phyloP scores from a whole-genome alignment of 78 protist genomes.

The Dictyostelium brefeldianum region DNA sequence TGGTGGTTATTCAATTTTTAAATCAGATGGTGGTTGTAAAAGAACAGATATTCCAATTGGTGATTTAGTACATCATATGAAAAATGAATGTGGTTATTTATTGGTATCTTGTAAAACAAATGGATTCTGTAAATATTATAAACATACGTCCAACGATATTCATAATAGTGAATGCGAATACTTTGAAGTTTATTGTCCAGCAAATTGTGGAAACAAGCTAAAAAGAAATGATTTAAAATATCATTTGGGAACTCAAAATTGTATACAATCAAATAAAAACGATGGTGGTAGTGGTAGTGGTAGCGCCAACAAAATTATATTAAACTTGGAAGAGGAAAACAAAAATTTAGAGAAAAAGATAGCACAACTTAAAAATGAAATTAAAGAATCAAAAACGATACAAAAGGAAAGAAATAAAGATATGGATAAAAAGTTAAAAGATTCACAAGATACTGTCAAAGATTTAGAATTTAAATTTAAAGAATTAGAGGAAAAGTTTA shows the following conservation, averaged over 20 bases:
- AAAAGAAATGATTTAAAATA: neutral
- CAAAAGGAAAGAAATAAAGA: neutral
- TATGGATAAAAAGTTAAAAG: neutral
- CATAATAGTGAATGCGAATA: neutral
- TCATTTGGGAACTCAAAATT: neutral
- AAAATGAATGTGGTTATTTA: conserved; percentile 1
- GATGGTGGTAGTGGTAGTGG: neutral
- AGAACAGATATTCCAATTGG: neutral
- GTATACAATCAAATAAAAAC: neutral
- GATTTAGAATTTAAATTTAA: neutral
- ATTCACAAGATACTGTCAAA: neutral
- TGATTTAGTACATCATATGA: neutral
- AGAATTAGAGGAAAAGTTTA: neutral
- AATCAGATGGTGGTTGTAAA: neutral
- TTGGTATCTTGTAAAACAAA: neutral
- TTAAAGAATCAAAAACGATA: neutral
- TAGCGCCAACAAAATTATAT: neutral
- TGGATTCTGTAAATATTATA: neutral
- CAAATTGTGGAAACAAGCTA: neutral
- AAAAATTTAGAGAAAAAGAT: neutral
- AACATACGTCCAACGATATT: neutral
- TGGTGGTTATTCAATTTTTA: neutral
- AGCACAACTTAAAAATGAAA: neutral
- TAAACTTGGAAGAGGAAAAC: no score
- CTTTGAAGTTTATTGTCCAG: neutral